Conservation (phyloP, 805 yeast species). For the Pichia exigua region DNA sequence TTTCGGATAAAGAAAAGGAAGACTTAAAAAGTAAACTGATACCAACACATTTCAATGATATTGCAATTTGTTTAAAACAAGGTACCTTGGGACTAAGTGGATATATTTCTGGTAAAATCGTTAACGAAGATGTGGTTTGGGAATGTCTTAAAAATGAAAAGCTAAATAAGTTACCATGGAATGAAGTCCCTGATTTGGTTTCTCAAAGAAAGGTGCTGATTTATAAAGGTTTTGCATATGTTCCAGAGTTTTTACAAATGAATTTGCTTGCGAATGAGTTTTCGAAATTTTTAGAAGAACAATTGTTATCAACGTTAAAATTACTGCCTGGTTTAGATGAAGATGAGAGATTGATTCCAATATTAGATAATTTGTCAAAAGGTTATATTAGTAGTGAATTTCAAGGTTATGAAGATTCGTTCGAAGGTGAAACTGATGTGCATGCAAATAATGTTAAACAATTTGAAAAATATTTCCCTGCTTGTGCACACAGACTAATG, state of each 20-base stretch:
- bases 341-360: constrained; percentile 82
- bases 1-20: constrained; percentile 52
- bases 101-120: constrained; percentile 18
- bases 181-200: constrained; percentile 70
- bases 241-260: constrained; percentile 76
- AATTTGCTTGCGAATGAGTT: constrained; percentile 66
- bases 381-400: constrained; percentile 57
- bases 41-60: constrained; percentile 44
- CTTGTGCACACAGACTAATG: constrained; percentile 59
- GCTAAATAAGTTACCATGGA: constrained; percentile 83
- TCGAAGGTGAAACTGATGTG: constrained; percentile 35
- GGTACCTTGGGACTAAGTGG: constrained; percentile 20
- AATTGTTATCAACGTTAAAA: constrained; percentile 62
- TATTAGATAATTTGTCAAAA: constrained; percentile 67
- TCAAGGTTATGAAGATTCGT: constrained; percentile 15
- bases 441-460: constrained; percentile 54
- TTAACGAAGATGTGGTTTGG: constrained; percentile 45
- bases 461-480: constrained; percentile 62
- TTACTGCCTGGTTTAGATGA: constrained; percentile 81
- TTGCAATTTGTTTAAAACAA: constrained; percentile 29
- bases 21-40: constrained; percentile 41
- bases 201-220: constrained; percentile 64
- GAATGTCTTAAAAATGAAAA: constrained; percentile 50
- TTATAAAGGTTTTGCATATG: constrained; percentile 66
- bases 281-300: constrained; percentile 39